Conservation (phyloP, 345 rosid genomes). For the Brassica cretica region DNA sequence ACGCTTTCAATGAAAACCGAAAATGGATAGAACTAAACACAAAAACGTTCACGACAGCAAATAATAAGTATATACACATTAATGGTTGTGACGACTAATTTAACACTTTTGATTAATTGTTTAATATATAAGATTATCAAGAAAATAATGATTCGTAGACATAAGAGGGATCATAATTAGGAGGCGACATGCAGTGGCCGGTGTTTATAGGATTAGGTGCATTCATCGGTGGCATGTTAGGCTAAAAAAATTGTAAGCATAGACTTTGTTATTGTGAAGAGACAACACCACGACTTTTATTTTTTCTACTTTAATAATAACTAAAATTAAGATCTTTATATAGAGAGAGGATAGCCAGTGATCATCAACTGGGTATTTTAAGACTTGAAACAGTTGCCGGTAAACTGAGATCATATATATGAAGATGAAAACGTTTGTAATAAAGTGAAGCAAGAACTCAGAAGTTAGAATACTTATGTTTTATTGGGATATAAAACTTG, state of each 20-base stretch:
- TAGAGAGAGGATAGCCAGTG: constrained; percentile 18
- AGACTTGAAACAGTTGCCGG: constrained; percentile 5
- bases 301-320: background rate
- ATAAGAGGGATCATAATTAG: constrained; percentile 36
- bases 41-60: constrained; percentile 39
- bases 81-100: constrained; percentile 26
- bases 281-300: constrained; percentile 34
- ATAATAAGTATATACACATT: constrained; percentile 18
- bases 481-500: background rate
- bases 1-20: constrained; percentile 32
- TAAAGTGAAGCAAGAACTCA: background rate
- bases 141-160: constrained; percentile 32
- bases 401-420: background rate
- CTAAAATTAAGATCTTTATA: background rate
- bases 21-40: constrained; percentile 30
- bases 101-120: constrained; percentile 5
- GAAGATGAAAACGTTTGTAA: constrained; percentile 2
- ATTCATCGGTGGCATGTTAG: constrained; percentile 47
- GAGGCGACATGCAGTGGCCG: constrained; percentile 42
- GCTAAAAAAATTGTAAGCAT: constrained; percentile 30
- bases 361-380: constrained; percentile 4
- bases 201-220: constrained; percentile 42
- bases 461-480: background rate
- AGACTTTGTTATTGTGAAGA: constrained; percentile 38
- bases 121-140: constrained; percentile 13